Evolutionary conservation across 1,284 basidiomycete species (phyloP).

Genomic region (Thelephora terrestris): DNA sequence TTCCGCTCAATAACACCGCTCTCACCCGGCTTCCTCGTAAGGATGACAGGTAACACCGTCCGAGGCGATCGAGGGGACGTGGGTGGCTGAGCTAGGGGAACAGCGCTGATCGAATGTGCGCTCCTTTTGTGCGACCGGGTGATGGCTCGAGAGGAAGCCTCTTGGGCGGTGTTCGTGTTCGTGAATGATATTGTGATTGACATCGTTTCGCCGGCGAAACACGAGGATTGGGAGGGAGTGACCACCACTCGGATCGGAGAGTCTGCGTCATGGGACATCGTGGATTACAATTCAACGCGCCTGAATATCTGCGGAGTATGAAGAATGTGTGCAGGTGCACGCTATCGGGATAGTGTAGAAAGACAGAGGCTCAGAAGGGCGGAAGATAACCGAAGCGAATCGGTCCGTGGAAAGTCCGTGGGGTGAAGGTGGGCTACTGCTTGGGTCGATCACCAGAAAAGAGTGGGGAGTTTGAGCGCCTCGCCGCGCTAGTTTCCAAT

Average conservation of each 20-base stretch:
- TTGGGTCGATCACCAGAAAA: too few relatives aligned
- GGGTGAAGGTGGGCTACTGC: too few relatives aligned
- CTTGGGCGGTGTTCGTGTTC: conserved; percentile 51
- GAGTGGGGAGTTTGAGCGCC: too few relatives aligned
- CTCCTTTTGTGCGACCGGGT: conserved; percentile 49
- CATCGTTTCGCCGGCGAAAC: conserved; percentile 88
- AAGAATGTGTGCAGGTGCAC: too few relatives aligned
- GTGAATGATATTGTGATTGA: conserved; percentile 80
- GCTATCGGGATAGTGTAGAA: too few relatives aligned
- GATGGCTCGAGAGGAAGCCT: conserved; percentile 20
- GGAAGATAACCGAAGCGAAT: too few relatives aligned
- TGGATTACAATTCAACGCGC: background rate
- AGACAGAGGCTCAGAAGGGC: too few relatives aligned
- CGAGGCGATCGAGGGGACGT: conserved; percentile 64
- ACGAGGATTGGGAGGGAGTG: conserved; percentile 77
- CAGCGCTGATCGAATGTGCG: conserved; percentile 67
- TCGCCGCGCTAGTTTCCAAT: too few relatives aligned
- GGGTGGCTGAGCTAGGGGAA: conserved; percentile 62
- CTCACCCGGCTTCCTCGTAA: conserved; percentile 13
- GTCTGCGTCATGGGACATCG: conserved; percentile 19
- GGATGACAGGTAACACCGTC: conserved; percentile 23
- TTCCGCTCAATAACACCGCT: conserved; percentile 15
- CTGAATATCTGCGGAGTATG: conserved; percentile 4
- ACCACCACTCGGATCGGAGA: conserved; percentile 54
- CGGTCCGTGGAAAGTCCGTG: too few relatives aligned